A percentile compares a stretch with the other conserved stretches of the same genome.
Evolutionary conservation across 2,329 filamentous ascomycete species (phyloP).

Genomic region (Colletotrichum siamense): DNA sequence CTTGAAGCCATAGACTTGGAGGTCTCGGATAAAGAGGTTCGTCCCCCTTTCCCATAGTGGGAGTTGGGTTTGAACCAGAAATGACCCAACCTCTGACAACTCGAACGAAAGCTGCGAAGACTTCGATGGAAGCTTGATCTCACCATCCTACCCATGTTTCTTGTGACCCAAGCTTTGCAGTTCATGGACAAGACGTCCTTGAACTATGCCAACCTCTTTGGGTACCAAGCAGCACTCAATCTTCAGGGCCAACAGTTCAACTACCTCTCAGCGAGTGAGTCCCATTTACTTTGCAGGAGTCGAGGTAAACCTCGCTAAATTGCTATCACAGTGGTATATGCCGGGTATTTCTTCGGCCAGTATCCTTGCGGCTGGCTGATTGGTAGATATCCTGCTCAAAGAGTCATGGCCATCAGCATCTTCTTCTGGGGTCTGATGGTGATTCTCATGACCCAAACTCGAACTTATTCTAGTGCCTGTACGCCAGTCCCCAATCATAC

Average conservation of each 20-base stretch:
- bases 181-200: constrained; percentile 35
- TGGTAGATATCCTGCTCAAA: constrained; percentile 40
- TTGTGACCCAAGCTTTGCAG: constrained; percentile 35
- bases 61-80: background rate
- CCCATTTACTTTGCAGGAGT: background rate
- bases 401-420: constrained; percentile 29
- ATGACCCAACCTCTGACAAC: background rate
- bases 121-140: constrained; percentile 36
- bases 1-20: background rate
- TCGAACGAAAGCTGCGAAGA: background rate
- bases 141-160: constrained; percentile 33
- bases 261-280: constrained; percentile 37
- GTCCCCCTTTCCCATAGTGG: accelerated
- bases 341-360: constrained; percentile 45
- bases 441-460: constrained; percentile 36
- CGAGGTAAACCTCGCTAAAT: accelerated
- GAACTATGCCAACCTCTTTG: constrained; percentile 39
- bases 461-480: constrained; percentile 32
- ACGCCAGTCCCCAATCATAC: accelerated
- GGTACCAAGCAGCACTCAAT: constrained; percentile 35
- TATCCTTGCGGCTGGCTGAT: constrained; percentile 46
- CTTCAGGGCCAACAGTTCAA: constrained; percentile 39
- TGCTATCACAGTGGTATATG: constrained; percentile 34
- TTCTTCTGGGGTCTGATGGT: constrained; percentile 34
- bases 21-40: background rate